phyloP scores from a whole-genome alignment of 148 eudicot species.

The Vaccinium myrtillus region DNA sequence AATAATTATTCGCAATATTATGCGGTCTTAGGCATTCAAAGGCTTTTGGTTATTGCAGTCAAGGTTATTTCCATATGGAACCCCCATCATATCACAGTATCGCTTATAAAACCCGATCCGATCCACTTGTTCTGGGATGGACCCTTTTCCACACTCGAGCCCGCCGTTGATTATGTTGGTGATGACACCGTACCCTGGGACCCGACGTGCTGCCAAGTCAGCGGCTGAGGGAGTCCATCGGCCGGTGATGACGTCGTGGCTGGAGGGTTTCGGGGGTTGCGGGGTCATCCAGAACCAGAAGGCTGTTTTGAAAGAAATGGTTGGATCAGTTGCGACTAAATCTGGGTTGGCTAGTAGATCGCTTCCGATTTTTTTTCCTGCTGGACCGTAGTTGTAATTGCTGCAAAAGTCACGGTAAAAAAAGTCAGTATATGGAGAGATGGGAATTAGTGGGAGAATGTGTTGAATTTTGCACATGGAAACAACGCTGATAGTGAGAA shows the following conservation, averaged over 20 bases:
- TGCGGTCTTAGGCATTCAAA: not conserved
- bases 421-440: not conserved
- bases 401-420: conserved; percentile 18
- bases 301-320: conserved; percentile 17
- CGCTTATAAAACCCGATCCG: conserved; percentile 35
- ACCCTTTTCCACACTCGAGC: conserved; percentile 24
- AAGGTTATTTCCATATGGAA: conserved; percentile 21
- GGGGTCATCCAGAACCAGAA: conserved; percentile 40
- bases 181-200: conserved; percentile 27
- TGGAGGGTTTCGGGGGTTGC: conserved; percentile 32
- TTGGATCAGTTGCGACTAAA: conserved; percentile 6
- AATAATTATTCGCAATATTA: too few species aligned
- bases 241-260: conserved; percentile 32
- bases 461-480: not conserved
- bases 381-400: conserved; percentile 36
- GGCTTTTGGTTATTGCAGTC: conserved; percentile 29
- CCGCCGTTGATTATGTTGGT: conserved; percentile 38
- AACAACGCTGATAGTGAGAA: not conserved
- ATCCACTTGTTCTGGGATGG: not conserved
- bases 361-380: conserved; percentile 2
- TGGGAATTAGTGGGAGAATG: not conserved
- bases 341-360: conserved; percentile 21
- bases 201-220: conserved; percentile 3
- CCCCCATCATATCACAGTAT: conserved; percentile 23
- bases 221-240: conserved; percentile 16